Conservation (phyloP, 2,329 filamentous ascomycete genomes). For the Aplosporella prunicola region DNA sequence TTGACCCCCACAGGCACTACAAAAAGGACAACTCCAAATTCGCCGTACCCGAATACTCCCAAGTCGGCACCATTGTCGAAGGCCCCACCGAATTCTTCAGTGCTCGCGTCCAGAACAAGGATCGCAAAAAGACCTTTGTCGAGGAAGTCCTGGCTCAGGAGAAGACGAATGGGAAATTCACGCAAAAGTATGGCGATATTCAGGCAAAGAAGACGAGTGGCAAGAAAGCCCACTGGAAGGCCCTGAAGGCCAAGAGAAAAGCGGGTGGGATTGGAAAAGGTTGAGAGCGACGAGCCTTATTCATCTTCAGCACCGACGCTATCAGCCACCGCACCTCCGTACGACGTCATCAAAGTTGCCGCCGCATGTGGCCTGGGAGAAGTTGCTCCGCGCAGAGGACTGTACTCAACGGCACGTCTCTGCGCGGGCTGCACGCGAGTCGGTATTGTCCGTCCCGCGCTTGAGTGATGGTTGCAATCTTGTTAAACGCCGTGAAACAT, state of each 20-base stretch:
- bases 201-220: slow-evolving; percentile 76
- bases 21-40: slow-evolving; percentile 72
- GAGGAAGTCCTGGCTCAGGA: slow-evolving; percentile 71
- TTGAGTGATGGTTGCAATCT: no score
- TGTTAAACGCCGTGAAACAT: no score
- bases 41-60: slow-evolving; percentile 69
- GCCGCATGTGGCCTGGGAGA: no score
- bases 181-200: slow-evolving; percentile 77
- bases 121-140: slow-evolving; percentile 76
- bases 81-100: slow-evolving; percentile 83
- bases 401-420: no score
- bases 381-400: no score
- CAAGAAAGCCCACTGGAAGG: slow-evolving; percentile 83
- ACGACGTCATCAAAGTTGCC: no score
- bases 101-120: slow-evolving; percentile 71
- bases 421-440: no score
- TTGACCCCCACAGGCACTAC: slow-evolving; percentile 85
- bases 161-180: slow-evolving; percentile 60
- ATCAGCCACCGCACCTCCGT: no score
- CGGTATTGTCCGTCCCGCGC: no score
- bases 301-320: no score
- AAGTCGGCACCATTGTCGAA: slow-evolving; percentile 80
- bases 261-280: slow-evolving; percentile 24
- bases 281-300: slow-evolving; percentile 18
- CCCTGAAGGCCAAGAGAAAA: slow-evolving; percentile 53